Percentiles rank a stretch among this genome's conserved stretches.
These are phyloP conservation scores for Flaveria sonorensis DNA, from an alignment of 129 eudicot species.

Conservation along the genomic window DNA sequence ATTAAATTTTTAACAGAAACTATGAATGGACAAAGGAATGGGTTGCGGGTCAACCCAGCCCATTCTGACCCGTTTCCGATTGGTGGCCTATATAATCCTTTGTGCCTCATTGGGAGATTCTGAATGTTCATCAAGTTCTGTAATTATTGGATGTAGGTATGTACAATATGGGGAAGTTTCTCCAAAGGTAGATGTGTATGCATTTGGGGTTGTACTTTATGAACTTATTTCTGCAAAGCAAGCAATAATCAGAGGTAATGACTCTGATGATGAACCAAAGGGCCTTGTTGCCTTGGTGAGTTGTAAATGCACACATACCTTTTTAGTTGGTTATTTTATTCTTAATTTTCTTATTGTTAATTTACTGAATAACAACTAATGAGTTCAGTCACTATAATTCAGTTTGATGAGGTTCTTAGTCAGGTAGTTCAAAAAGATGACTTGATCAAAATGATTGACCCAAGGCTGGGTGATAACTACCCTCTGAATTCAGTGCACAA, in stretches of 20 bases:
- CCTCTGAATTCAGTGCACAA: slow-evolving; percentile 68
- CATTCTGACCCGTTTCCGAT: too few relatives aligned
- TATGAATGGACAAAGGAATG: neutral
- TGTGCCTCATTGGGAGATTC: neutral
- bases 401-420: slow-evolving; percentile 69
- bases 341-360: too few relatives aligned
- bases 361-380: too few relatives aligned
- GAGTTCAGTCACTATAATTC: neutral
- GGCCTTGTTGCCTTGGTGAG: slow-evolving; percentile 74
- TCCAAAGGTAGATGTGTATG: slow-evolving; percentile 86
- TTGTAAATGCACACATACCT: too few relatives aligned
- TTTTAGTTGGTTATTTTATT: too few relatives aligned
- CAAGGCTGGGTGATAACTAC: slow-evolving; percentile 64
- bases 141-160: slow-evolving; percentile 12
- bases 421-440: slow-evolving; percentile 51
- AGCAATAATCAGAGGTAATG: slow-evolving; percentile 65
- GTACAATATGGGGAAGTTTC: slow-evolving; percentile 69
- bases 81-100: too few relatives aligned
- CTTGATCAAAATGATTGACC: slow-evolving; percentile 64
- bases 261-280: slow-evolving; percentile 49
- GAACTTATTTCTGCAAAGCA: slow-evolving; percentile 86
- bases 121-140: neutral
- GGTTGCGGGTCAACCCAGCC: neutral
- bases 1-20: neutral
- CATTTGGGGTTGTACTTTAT: slow-evolving; percentile 90